phyloP scores from a whole-genome alignment of 805 yeast genomes.

The Cyberlindnera xishuangbannaensis region DNA sequence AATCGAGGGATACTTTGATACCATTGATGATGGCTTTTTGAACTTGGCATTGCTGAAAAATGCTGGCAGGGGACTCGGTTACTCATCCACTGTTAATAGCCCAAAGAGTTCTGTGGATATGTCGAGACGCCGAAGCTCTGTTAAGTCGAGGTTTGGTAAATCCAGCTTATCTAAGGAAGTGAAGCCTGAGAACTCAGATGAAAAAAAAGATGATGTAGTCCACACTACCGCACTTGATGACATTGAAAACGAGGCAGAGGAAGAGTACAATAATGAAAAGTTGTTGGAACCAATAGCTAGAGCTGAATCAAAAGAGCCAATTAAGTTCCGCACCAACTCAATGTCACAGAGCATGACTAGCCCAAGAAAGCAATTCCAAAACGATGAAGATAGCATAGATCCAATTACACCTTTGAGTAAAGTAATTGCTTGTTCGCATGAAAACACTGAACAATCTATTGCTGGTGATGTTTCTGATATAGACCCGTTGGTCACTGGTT shows the following conservation, averaged over 20 bases:
- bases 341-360: constrained; percentile 13
- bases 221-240: too few species aligned
- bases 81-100: constrained; percentile 9
- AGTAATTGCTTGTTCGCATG: background rate
- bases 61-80: constrained; percentile 27
- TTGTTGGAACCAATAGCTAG: constrained; percentile 2
- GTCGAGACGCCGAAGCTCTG: constrained; percentile 12
- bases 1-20: constrained; percentile 49
- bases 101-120: constrained; percentile 1
- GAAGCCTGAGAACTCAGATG: constrained; percentile 24
- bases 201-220: constrained; percentile 5
- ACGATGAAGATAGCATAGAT: constrained; percentile 17
- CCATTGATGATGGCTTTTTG: constrained; percentile 61
- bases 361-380: constrained; percentile 1
- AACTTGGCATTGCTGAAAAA: constrained; percentile 49
- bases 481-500: constrained; percentile 10
- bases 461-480: constrained; percentile 19
- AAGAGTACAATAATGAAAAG: constrained; percentile 1
- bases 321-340: constrained; percentile 18
- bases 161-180: constrained; percentile 22
- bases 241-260: constrained; percentile 11
- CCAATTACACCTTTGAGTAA: constrained; percentile 17
- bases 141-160: constrained; percentile 16
- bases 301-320: constrained; percentile 5
- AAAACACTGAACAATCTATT: constrained; percentile 1